Evolutionary conservation across 441 rosid species (phyloP), one percentile per base, ranked within the genome.

Genomic region (Croton setiger): DNA sequence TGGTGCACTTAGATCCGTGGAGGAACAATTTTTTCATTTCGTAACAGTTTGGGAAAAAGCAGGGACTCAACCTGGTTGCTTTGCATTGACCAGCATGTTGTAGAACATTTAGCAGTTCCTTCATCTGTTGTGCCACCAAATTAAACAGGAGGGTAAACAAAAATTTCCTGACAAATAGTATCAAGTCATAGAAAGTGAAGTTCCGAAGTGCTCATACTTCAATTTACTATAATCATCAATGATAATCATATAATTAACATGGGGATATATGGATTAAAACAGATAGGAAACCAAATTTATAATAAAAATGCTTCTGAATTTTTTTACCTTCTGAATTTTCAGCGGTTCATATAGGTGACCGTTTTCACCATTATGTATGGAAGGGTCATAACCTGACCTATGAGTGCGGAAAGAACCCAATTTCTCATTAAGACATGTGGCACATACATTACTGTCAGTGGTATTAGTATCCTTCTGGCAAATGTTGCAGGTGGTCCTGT

Each of bases 71-170:
- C 48, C 48, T 27, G 35, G 66, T 58, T 66, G 75, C 0, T 45
- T 4, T 27, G 74, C 95, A 87, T 41, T 17, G 63, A 39, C 69
- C 63, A 8, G 82, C 86, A 68, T 88, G 95, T 55, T 41, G 49
- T 63, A 88, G 57, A 61, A 85, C 80, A 55, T 71, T 59, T 60
- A 81, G 71, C 41, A 76, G 45, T 65, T 72, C 76, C 64, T 47
- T 67, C 41, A 9, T 20, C 84, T 80, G 78, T 41, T 80, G 78
- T 41, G 51, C 41, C 71, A 64, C 6, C 45, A 63, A 51, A 57
- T 49, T 17, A 49, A 9, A 10, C 48, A 33, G 33, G 60, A 58
- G 18, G 18, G 56, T 35, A 56, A 61, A 11, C 18, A 21, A 47
- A 41, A 27, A 61, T 23, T 4, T 21, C 51, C 39, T 15, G 23